Percentiles rank a stretch among this genome's conserved stretches.
Conservation (phyloP, 164 flowering plant species). For the Aristolochia californica region DNA sequence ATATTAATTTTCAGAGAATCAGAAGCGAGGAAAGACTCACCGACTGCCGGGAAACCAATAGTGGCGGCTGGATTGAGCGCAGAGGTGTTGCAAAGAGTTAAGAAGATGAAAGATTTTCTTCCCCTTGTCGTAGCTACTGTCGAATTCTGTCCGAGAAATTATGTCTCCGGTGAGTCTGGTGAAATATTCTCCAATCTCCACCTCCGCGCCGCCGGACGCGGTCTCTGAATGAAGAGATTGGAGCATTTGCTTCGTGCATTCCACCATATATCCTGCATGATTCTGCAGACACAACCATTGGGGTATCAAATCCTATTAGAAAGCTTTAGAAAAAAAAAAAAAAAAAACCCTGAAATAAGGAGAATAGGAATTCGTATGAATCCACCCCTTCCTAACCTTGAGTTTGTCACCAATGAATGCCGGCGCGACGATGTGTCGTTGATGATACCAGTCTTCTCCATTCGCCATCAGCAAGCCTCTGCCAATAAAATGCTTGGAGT, state of each 20-base stretch:
- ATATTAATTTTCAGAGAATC: not conserved
- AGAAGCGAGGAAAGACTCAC: slow-evolving; percentile 23
- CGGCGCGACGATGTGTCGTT: slow-evolving; percentile 75
- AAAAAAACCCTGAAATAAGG: not conserved
- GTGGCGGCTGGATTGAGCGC: slow-evolving; percentile 70
- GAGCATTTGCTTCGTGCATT: slow-evolving; percentile 56
- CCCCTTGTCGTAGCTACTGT: slow-evolving; percentile 70
- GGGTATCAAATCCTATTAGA: not conserved
- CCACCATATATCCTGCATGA: slow-evolving; percentile 76
- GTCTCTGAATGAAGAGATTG: slow-evolving; percentile 29
- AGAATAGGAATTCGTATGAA: too few relatives aligned
- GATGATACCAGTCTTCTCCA: slow-evolving; percentile 82
- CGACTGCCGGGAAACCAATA: slow-evolving; percentile 89
- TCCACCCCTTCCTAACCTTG: slow-evolving; percentile 62
- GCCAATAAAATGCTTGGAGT: slow-evolving; percentile 73
- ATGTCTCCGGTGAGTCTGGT: slow-evolving; percentile 71
- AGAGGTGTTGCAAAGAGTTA: slow-evolving; percentile 47
- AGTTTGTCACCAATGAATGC: slow-evolving; percentile 81
- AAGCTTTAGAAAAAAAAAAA: not conserved
- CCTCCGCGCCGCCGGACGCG: slow-evolving; percentile 40
- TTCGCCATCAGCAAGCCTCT: slow-evolving; percentile 85
- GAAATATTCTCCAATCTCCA: slow-evolving; percentile 74
- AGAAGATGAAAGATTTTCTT: slow-evolving; percentile 63
- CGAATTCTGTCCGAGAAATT: slow-evolving; percentile 74
- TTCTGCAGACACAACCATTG: slow-evolving; percentile 7